phyloP scores from a whole-genome alignment of 352 stramenopile genomes.

The Phytophthora melonis region DNA sequence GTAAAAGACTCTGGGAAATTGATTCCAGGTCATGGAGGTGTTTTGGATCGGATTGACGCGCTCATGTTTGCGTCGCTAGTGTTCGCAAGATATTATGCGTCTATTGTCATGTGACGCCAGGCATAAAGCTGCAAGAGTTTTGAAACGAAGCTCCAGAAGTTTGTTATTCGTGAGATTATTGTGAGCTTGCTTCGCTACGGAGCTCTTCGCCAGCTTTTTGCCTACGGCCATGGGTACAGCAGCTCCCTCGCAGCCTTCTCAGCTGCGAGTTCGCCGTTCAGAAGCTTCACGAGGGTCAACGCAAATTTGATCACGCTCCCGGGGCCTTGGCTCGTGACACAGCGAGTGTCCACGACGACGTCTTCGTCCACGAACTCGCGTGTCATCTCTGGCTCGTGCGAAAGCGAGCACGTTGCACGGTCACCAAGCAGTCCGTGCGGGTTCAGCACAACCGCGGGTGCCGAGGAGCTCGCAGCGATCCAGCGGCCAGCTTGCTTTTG shows the following conservation, averaged over 20 bases:
- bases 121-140: slow-evolving; percentile 10
- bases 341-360: slow-evolving; percentile 65
- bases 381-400: slow-evolving; percentile 51
- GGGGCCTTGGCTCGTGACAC: slow-evolving; percentile 70
- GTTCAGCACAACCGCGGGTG: slow-evolving; percentile 58
- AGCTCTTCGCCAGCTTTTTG: not conserved
- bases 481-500: slow-evolving; percentile 62
- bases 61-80: slow-evolving; percentile 92
- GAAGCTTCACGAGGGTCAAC: slow-evolving; percentile 63
- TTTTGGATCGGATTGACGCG: slow-evolving; percentile 96
- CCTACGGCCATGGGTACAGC: slow-evolving; percentile 40
- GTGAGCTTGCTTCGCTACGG: not conserved
- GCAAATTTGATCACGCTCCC: slow-evolving; percentile 59
- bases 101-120: slow-evolving; percentile 49
- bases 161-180: not conserved
- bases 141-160: not conserved
- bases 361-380: slow-evolving; percentile 58
- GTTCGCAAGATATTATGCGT: slow-evolving; percentile 71
- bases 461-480: slow-evolving; percentile 60
- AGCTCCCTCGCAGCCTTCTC: slow-evolving; percentile 52
- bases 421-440: slow-evolving; percentile 52
- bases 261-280: slow-evolving; percentile 57
- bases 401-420: slow-evolving; percentile 62
- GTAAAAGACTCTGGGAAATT: slow-evolving; percentile 97
- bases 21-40: slow-evolving; percentile 96